Evolutionary conservation across 441 rosid genomes (phyloP).

Genomic region (Manihot esculenta): DNA sequence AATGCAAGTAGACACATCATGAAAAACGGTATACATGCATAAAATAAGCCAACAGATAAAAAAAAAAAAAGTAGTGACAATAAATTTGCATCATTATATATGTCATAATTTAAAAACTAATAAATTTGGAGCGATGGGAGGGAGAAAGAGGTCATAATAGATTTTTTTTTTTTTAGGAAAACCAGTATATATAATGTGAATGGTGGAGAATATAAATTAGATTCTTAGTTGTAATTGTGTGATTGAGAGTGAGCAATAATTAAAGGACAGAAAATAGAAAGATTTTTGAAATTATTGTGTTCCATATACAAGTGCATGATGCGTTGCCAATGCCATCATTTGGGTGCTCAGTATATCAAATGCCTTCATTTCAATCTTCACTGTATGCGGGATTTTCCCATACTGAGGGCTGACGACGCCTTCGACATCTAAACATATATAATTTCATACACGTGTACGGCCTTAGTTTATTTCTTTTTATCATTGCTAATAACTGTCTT

Average conservation of each 20-base stretch:
- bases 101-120: not conserved
- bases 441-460: too few relatives aligned
- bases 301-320: conserved; percentile 24
- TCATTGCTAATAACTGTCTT: too few relatives aligned
- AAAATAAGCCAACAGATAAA: not conserved
- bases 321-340: conserved; percentile 20
- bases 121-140: not conserved
- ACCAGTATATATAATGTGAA: too few relatives aligned
- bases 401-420: too few relatives aligned
- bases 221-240: not conserved
- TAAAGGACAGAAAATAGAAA: conserved; percentile 14
- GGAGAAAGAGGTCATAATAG: not conserved
- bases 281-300: conserved; percentile 19
- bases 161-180: not conserved
- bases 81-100: conserved; percentile 3
- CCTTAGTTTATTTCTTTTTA: too few relatives aligned
- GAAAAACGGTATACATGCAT: too few relatives aligned
- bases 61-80: not conserved
- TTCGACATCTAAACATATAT: too few relatives aligned
- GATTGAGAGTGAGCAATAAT: conserved; percentile 29
- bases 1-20: conserved; percentile 1
- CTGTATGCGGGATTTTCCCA: not conserved
- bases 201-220: not conserved
- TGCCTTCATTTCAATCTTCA: not conserved
- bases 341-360: not conserved